Base-by-base conservation (phyloP, 1,284 basidiomycete genomes). In the Ustilago shanxiensis region DNA sequence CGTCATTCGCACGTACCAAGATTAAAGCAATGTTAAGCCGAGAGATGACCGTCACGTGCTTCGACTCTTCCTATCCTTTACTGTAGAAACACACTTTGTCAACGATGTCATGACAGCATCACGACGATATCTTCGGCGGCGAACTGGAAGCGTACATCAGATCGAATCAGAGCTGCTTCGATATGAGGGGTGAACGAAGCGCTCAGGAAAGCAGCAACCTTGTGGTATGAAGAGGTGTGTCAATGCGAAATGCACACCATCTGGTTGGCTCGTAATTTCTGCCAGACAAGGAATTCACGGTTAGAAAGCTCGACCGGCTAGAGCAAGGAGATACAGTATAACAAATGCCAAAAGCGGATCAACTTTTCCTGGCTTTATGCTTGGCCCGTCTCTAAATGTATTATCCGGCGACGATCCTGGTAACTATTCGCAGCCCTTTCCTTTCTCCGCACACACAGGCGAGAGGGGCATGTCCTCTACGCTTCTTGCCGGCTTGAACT, bases 1-100 rank as follows among this genome's bases (percentile, higher is more conserved):
- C 66, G 66, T 54, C 66, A 39, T n/a, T 58, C 59, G 59, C 55
- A 53, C 49, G 60, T 58, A 58, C 60, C 60, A 44, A 59, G 6
- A 14, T 1, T 7, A 11, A 5, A 1, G 16, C 13, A 7, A 20
- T 65, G 55, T 65, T 65, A 65, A 22, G 39, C n/a, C 51, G 2
- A 18, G 3, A 2, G 26, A 4, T 11, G 11, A 16, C 6, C n/a
- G 50, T 65, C 63, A 65, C 63, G 63, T 66, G 57, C 51, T 20
- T 49, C n/a, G 4, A 16, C 24, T 28, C 44, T 9, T 9, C 22
- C 37, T 16, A 16, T 39, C 37, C 18, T n/a, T n/a, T n/a, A n/a
- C n/a, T n/a, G n/a, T n/a, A n/a, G n/a, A n/a, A n/a, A n/a, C n/a
- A n/a, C n/a, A n/a, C n/a, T n/a, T n/a, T n/a, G n/a, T n/a, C n/a